Evolutionary conservation across 1,284 basidiomycete genomes (phyloP).

Genomic region (Puccinia hordei): DNA sequence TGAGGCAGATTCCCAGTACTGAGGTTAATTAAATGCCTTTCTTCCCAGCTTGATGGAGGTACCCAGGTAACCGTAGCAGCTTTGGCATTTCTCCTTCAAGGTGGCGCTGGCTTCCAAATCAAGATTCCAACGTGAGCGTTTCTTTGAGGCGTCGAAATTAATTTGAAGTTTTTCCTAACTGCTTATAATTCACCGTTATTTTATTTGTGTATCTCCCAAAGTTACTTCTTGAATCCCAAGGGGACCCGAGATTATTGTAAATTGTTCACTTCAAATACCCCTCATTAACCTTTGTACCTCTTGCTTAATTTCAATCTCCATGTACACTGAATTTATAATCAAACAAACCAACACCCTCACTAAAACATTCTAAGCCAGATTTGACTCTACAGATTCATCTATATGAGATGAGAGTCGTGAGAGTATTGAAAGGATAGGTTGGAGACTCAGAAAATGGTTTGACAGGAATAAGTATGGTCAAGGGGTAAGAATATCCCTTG

Average conservation of each 20-base stretch:
- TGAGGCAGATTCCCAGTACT: background rate
- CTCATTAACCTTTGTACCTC: background rate
- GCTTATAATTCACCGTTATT: background rate
- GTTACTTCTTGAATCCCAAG: slow-evolving; percentile 39
- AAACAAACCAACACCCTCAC: no score
- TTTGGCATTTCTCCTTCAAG: slow-evolving; percentile 35
- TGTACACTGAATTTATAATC: background rate
- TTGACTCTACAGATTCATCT: no score
- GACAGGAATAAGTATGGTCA: no score
- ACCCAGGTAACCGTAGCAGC: slow-evolving; percentile 22
- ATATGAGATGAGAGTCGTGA: no score
- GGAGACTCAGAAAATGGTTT: no score
- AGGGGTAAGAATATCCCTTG: no score
- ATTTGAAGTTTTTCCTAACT: background rate
- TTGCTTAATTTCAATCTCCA: background rate
- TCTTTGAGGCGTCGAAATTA: background rate
- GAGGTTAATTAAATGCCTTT: no score
- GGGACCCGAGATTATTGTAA: slow-evolving; percentile 40
- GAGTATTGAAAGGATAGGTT: no score
- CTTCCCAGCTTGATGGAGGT: slow-evolving; percentile 40
- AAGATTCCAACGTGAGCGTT: slow-evolving; percentile 36
- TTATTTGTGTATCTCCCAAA: background rate
- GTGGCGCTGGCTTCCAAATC: slow-evolving; percentile 24
- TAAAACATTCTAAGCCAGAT: no score
- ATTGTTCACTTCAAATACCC: slow-evolving; percentile 7